A percentile compares a stretch with the other conserved stretches of the same genome.
These are phyloP conservation scores for Saccharum officinarum DNA, from an alignment of 176 grass and related monocot species.

Conservation along the genomic window DNA sequence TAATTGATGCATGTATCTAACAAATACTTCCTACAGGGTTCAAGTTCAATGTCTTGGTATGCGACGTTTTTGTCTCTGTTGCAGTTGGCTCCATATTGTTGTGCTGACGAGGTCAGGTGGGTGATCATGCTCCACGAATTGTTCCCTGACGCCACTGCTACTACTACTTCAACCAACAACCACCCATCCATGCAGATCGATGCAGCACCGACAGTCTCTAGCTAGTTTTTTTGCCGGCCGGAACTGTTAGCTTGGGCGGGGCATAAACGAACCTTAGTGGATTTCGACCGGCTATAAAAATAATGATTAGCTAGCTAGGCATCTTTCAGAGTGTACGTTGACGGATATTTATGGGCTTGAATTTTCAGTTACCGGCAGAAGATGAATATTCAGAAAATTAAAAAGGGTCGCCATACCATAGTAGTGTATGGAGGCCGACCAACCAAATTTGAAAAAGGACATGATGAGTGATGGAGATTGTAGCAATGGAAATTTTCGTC, in stretches of 20 bases:
- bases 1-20: background rate
- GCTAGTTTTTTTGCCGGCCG: background rate
- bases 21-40: constrained; percentile 10
- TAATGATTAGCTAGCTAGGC: background rate
- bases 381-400: background rate
- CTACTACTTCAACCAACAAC: constrained; percentile 24
- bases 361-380: background rate
- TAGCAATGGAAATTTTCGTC: too few relatives aligned
- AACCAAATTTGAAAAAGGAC: too few relatives aligned
- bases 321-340: background rate
- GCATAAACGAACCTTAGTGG: background rate
- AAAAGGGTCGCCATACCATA: background rate
- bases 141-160: constrained; percentile 2
- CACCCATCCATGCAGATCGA: constrained; percentile 2
- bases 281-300: background rate
- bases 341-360: background rate
- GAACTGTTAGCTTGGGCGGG: background rate
- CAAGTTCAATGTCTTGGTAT: background rate
- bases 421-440: too few relatives aligned
- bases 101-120: constrained; percentile 6
- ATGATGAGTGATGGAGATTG: too few relatives aligned
- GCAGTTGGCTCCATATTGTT: constrained; percentile 16
- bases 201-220: constrained; percentile 40
- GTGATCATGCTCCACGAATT: constrained; percentile 6
- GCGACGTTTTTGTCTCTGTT: constrained; percentile 22